These are phyloP conservation scores for Pelargonium fulgidum DNA, from an alignment of 441 rosid genomes.

Conservation along the genomic window DNA sequence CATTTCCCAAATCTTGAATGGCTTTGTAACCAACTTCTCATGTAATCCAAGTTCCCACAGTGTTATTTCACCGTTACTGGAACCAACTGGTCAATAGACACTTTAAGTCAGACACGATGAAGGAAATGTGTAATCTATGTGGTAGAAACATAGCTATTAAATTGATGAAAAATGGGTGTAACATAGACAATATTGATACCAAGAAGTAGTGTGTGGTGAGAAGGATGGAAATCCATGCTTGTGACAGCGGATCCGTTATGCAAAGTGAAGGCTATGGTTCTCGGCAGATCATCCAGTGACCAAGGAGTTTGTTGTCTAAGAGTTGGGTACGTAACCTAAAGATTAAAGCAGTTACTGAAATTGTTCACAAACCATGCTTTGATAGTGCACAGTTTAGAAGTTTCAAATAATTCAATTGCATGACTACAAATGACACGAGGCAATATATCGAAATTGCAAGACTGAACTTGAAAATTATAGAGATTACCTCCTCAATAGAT, in stretches of 20 bases:
- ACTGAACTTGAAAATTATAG: not conserved
- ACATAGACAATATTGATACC: conserved; percentile 28
- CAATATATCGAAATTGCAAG: conserved; percentile 18
- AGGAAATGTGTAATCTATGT: not conserved
- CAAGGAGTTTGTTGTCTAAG: conserved; percentile 65
- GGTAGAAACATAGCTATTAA: conserved; percentile 11
- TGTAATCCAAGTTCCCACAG: conserved; percentile 67
- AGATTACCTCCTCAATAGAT: conserved; percentile 46
- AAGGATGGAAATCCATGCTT: conserved; percentile 84
- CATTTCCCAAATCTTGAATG: conserved; percentile 70
- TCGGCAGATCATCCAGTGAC: conserved; percentile 70
- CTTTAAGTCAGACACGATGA: conserved; percentile 22
- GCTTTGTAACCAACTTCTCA: conserved; percentile 61
- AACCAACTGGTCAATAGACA: conserved; percentile 60
- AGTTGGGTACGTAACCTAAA: conserved; percentile 44
- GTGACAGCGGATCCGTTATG: conserved; percentile 57
- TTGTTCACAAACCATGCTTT: not conserved
- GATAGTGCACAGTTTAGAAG: conserved; percentile 7
- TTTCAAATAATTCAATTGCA: conserved; percentile 9
- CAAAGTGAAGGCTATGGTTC: conserved; percentile 44
- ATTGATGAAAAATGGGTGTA: not conserved
- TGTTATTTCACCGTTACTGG: conserved; percentile 67
- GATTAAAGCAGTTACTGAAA: conserved; percentile 31
- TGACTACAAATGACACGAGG: conserved; percentile 17
- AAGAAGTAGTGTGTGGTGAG: conserved; percentile 65